A percentile compares a stretch with the other conserved stretches of the same genome.
phyloP scores from a whole-genome alignment of 228 moss, liverwort and hornwort species.

The Sphagnum magellanicum region DNA sequence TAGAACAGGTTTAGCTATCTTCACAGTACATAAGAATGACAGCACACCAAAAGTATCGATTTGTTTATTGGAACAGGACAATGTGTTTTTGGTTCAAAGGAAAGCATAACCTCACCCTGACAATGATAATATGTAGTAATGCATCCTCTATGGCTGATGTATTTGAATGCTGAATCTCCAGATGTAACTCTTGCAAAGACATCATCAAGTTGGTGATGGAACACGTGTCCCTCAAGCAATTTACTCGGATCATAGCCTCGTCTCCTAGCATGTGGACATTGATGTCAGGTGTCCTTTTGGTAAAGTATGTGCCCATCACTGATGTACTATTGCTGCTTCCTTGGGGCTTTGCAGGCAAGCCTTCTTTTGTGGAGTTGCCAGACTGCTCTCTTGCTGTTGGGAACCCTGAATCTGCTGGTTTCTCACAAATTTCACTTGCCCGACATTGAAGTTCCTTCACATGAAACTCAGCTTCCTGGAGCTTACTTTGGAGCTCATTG shows the following conservation, averaged over 20 bases:
- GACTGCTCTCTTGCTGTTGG: constrained; percentile 17
- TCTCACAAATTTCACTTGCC: constrained; percentile 22
- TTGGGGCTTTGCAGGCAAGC: constrained; percentile 27
- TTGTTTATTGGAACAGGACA: too few relatives aligned
- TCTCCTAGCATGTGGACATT: constrained; percentile 48
- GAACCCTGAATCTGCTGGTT: constrained; percentile 34
- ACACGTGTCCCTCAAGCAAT: constrained; percentile 44
- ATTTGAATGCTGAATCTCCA: constrained; percentile 55
- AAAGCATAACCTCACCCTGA: constrained; percentile 29
- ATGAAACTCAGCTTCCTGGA: constrained; percentile 47
- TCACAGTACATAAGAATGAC: neutral
- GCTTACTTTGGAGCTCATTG: constrained; percentile 64
- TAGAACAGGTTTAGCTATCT: neutral
- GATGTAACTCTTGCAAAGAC: constrained; percentile 34
- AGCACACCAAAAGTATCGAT: neutral
- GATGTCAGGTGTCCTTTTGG: constrained; percentile 28
- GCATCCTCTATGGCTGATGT: constrained; percentile 33
- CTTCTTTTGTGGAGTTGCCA: constrained; percentile 15
- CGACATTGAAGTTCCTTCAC: constrained; percentile 47
- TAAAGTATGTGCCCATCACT: constrained; percentile 12
- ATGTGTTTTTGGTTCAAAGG: neutral
- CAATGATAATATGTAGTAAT: constrained; percentile 42
- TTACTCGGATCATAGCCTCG: constrained; percentile 68
- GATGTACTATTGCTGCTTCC: constrained; percentile 29
- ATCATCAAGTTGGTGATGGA: constrained; percentile 45